Base-by-base conservation (phyloP, 495 filamentous ascomycete genomes). In the Aspergillus incahuasiensis region DNA sequence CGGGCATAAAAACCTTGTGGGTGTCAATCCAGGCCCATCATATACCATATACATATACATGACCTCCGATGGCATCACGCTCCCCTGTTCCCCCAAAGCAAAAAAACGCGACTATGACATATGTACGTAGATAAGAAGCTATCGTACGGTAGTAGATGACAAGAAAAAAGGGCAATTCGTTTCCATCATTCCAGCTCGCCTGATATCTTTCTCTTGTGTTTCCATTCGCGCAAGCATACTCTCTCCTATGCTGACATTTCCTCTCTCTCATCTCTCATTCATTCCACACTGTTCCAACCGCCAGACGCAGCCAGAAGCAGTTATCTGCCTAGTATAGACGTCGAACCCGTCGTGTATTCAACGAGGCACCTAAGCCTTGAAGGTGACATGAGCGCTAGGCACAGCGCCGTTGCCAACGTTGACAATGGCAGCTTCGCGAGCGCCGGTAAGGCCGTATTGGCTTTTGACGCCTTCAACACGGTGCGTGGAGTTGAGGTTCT, bases 401-500 rank as follows among this genome's bases (percentile, higher is more conserved):
- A 75, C 59, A 48, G 63, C 54, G 55, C 74, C 74, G 50, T 70
- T 47, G 39, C 66, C 71, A 48, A 70, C 66, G 44, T 61, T 68
- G 48, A 64, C 68, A 51, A 69, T 69, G 34, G 74, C 73, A 39
- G 68, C 66, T 54, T 77, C 63, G 50, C 70, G 79, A 53, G 95
- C 91, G 35, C 84, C 91, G n/a, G 70, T 70, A 48, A 98, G 81
- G 45, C 78, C 85, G 58, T 82, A 90, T 63, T 96, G 91, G 41
- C 75, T 83, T 6, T 77, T 63, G 60, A 97, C 82, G 46, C 92
- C 94, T 68, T 97, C 91, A 57, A 96, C 74, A 60, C 94, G 89
- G 77, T 98, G 94, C 52, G 86, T 94, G 22, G 90, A 89, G 79
- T 98, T 98, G 77, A 97, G 82, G 74, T 97, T 98, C 87, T 98